Evolutionary conservation across 23 red algal species (phyloP).

Genomic region (Chondrus crispus): DNA sequence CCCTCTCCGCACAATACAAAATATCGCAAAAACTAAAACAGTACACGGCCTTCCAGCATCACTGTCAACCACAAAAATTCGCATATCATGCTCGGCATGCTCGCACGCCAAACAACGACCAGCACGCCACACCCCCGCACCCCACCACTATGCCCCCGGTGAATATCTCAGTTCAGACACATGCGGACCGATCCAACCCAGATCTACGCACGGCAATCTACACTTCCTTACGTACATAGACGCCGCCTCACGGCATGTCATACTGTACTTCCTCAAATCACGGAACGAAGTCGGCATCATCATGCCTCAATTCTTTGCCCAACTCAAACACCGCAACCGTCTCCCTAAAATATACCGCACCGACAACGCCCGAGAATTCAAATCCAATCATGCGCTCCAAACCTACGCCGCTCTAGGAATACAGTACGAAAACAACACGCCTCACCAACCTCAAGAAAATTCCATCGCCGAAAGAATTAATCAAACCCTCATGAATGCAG

Average conservation of each 20-base stretch:
- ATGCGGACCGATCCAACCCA: conserved; percentile 7
- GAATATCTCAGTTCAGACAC: background rate
- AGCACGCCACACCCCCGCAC: background rate
- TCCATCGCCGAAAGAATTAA: conserved; percentile 1
- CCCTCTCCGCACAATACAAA: background rate
- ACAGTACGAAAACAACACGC: background rate
- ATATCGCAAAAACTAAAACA: background rate
- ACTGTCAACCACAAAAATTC: too few species aligned
- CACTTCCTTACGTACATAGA: background rate
- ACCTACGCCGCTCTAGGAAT: background rate
- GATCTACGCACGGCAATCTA: background rate
- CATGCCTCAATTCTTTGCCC: too few species aligned
- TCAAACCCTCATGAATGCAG: background rate
- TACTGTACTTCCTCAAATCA: background rate
- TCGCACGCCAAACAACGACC: background rate
- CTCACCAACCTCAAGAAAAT: conserved; percentile 2
- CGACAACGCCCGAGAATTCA: conserved; percentile 31
- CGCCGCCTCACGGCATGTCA: background rate
- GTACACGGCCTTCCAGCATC: background rate
- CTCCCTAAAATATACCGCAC: background rate
- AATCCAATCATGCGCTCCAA: background rate
- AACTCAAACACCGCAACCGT: too few species aligned
- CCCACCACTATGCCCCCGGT: background rate
- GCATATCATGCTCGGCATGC: background rate
- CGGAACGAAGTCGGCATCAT: background rate